Evolutionary conservation across 306 rosid genomes (phyloP), one percentile per base, ranked within the genome.

Genomic region (Alnus glutinosa): DNA sequence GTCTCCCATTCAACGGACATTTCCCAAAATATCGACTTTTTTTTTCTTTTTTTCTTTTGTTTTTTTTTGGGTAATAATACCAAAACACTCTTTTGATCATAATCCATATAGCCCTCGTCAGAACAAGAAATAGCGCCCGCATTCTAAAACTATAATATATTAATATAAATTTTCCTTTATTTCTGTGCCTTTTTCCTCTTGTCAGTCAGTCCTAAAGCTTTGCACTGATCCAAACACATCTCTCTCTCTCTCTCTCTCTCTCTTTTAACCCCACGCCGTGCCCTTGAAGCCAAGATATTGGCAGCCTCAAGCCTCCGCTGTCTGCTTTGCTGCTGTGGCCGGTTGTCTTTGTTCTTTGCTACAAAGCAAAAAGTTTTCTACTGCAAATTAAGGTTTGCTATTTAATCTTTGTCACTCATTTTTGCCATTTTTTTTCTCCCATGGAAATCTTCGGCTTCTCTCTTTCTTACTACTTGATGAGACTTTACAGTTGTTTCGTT

Each of bases 1-100:
- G 99, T 95, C 89, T 86, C 97, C 89, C 81, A 77, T 91, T 93
- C 97, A 91, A 93, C 94, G 85, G 86, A 90, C 97, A 95, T 77
- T 88, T 86, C 87, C 89, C 89, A 89, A 81, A 85, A 23, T 23
- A 23, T 23, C 57, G 59, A 78, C 44, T 57, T 15, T 23, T 4
- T 23, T 46, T 10, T 3, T 49, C 36, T 44, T 4, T 39, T 9
- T n/a, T n/a, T n/a, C n/a, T n/a, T n/a, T n/a, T n/a, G n/a, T n/a
- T n/a, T n/a, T 52, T 39, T 47, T 55, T 55, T 36, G 1, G 42
- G 28, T 11, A 77, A 66, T 76, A 50, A 28, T 4, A 23, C 70
- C 47, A 28, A 58, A 58, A 19, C 14, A 9, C 64, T 23, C 14
- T 49, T 49, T 58, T 58, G 37, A 23, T 23, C 36, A 7, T 28